phyloP scores from a whole-genome alignment of 805 yeast genomes.

The Metschnikowia vanudenii region DNA sequence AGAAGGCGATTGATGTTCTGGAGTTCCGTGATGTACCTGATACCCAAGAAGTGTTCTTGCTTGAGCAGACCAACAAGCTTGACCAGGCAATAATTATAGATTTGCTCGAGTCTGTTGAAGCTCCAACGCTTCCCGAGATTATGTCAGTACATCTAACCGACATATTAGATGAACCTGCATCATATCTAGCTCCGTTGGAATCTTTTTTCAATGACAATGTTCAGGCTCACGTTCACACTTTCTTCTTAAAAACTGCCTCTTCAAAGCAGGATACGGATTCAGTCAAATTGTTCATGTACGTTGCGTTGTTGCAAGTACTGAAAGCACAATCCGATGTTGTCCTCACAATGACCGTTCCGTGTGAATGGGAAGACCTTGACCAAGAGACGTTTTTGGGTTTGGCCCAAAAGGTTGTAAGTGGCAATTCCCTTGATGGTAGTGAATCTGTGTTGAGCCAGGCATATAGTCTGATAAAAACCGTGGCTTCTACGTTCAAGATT shows the following conservation, averaged over 20 bases:
- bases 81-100: conserved; percentile 66
- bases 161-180: conserved; percentile 35
- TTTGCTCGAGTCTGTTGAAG: conserved; percentile 52
- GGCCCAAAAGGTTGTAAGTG: conserved; percentile 9
- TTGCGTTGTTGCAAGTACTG: conserved; percentile 56
- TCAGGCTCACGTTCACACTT: conserved; percentile 17
- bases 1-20: conserved; percentile 71
- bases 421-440: neutral
- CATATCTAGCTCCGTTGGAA: conserved; percentile 19
- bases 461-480: conserved; percentile 26
- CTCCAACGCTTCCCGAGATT: conserved; percentile 39
- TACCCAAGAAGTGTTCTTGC: conserved; percentile 84
- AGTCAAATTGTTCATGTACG: conserved; percentile 42
- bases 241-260: conserved; percentile 18
- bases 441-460: conserved; percentile 15
- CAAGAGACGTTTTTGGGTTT: conserved; percentile 11
- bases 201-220: conserved; percentile 10
- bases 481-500: conserved; percentile 35
- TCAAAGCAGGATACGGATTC: conserved; percentile 16
- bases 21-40: conserved; percentile 82
- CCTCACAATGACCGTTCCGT: conserved; percentile 58
- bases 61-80: conserved; percentile 29
- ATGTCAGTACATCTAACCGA: conserved; percentile 56
- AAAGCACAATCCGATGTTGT: conserved; percentile 59
- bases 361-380: conserved; percentile 13